Conservation (phyloP, 2,329 filamentous ascomycete species). For the Exophiala aquamarina region DNA sequence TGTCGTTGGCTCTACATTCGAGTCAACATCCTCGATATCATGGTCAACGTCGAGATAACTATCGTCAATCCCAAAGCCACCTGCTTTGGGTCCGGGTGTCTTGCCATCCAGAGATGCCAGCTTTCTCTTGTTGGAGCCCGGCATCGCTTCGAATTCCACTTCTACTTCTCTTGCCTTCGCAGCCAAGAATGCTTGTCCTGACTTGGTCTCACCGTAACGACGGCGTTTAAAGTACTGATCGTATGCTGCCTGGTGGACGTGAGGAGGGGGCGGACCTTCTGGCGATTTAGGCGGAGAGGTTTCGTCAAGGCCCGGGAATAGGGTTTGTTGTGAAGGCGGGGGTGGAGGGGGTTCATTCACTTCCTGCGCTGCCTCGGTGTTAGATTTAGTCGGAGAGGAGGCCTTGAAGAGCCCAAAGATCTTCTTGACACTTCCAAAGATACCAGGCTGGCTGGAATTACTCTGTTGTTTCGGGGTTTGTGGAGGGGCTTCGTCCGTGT, state of each 20-base stretch:
- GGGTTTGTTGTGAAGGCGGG: background rate
- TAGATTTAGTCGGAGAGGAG: slow-evolving; percentile 3
- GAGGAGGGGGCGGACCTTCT: slow-evolving; percentile 12
- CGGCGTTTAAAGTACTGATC: slow-evolving; percentile 19
- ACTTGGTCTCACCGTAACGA: slow-evolving; percentile 2
- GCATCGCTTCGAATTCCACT: slow-evolving; percentile 14
- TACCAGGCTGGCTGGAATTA: background rate
- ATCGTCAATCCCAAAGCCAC: slow-evolving; percentile 24
- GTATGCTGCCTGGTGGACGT: slow-evolving; percentile 5
- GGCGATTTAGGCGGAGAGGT: background rate
- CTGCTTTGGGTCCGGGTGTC: slow-evolving; percentile 17
- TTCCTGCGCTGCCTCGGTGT: background rate
- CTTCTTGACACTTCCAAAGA: slow-evolving; percentile 23
- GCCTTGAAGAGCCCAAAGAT: slow-evolving; percentile 17
- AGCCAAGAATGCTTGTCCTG: too few relatives aligned
- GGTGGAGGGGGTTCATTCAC: background rate
- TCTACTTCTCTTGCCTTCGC: background rate
- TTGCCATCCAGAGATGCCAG: slow-evolving; percentile 15
- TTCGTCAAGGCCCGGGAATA: background rate
- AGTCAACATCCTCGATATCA: slow-evolving; percentile 17
- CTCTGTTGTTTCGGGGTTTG: too few relatives aligned
- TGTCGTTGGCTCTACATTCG: slow-evolving; percentile 14
- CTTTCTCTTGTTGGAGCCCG: slow-evolving; percentile 23
- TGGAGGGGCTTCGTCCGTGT: slow-evolving; percentile 1
- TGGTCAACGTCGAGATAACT: slow-evolving; percentile 19